Conservation (phyloP, 2,329 filamentous ascomycete genomes). For the Fusarium chuoi region DNA sequence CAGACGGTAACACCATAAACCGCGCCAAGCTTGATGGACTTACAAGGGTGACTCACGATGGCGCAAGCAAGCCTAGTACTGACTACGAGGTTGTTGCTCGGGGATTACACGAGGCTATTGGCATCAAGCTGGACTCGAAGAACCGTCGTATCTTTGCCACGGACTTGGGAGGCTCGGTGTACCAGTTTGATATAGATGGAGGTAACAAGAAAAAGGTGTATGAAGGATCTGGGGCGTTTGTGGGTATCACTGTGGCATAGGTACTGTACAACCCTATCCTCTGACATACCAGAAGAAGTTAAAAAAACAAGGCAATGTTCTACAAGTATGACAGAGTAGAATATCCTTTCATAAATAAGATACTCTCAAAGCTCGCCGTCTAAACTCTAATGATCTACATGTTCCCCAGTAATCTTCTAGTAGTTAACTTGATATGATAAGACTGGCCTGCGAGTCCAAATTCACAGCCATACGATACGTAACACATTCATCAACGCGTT, state of each 20-base stretch:
- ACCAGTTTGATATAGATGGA: constrained; percentile 2
- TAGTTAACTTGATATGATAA: too few relatives aligned
- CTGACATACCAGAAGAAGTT: rapidly evolving
- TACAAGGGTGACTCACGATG: rapidly evolving
- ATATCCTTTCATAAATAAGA: rapidly evolving
- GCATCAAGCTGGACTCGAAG: neutral
- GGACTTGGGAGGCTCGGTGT: neutral
- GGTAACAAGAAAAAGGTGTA: neutral
- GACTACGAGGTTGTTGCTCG: neutral
- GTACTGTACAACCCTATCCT: rapidly evolving
- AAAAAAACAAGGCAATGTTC: rapidly evolving
- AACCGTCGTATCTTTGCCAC: neutral
- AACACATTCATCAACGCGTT: neutral
- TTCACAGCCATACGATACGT: too few relatives aligned
- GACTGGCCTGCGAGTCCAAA: neutral
- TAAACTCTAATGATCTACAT: neutral
- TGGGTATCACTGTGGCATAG: neutral
- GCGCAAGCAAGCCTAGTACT: rapidly evolving
- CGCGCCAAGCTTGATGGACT: neutral
- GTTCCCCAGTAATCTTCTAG: rapidly evolving
- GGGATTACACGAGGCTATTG: neutral
- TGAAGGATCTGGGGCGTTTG: neutral
- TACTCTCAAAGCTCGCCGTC: rapidly evolving
- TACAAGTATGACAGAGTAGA: rapidly evolving
- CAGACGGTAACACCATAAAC: neutral